Base-by-base conservation (phyloP, 2,329 filamentous ascomycete species). In the Tolypocladium nubicola region DNA sequence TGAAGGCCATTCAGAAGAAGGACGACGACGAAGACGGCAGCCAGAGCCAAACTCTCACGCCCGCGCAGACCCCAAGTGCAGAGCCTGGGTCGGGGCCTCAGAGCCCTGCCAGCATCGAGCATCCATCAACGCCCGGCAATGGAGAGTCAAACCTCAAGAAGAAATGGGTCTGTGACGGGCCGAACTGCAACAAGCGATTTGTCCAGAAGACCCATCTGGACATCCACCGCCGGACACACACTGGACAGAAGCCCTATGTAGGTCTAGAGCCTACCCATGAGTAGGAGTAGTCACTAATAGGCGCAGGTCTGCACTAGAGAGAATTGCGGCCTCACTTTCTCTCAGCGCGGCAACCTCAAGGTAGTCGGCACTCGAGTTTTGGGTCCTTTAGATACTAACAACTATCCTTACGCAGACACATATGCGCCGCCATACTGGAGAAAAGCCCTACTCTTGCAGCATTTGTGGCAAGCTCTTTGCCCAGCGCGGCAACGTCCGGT, bases 191-290 rank as follows among this genome's bases (percentile, higher is more conserved):
- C 64, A 95, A 94, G 76, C 84, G 81, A 60, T 97, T 97, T 71
- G 84, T 84, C 59, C 93, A 97, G 68, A 96, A 93, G 74, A 96
- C 92, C 1, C 93, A 97, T 65, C 80, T 97, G 13, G 88, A 94
- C 60, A 97, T 95, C 53, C 94, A 99, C 70, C 85, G 83, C 52
- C 82, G 92, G 62, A 87, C 88, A 5, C 94, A 99, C 71, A 96
- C 90, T 2, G 94, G 94, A 19, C 85, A 88, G 56, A 94, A 91
- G 70, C 93, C 93, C 59, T 97, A 93, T 70, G 88, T 96, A 76
- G 78, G 89, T 77, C 14, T 10, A 50, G 2, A 52, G 11, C 16
- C 39, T 1, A 30, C 47, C 0, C 16, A n/a, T 6, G 10, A 21
- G 13, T 8, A 10, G 40, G 10, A 37, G 9, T 19, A n/a, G 10